Evolutionary conservation across 2,329 filamentous ascomycete genomes (phyloP), one percentile per base, ranked within the genome.

Genomic region (Periconia sp.): DNA sequence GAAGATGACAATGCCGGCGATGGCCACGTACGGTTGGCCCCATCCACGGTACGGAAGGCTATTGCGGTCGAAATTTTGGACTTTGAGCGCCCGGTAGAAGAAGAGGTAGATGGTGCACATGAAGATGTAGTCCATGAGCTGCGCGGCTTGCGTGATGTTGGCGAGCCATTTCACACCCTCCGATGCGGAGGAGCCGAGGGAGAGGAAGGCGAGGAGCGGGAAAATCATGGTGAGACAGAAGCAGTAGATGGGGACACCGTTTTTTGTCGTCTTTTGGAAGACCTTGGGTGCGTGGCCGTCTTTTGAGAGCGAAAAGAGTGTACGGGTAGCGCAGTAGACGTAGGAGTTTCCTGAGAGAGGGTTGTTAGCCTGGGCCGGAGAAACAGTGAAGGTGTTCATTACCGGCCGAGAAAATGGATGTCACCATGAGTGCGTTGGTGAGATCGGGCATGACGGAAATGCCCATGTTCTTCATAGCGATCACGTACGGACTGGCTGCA

Each of bases 211-310:
- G 8, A 93, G 76, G 1, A 90, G 75, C 1, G 86, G 81, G 59
- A 92, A 84, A 3, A 82, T 68, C 17, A 90, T 77, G 0, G 89
- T 87, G 31, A 85, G 71, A 1, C 70, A 61, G 20, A 92, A 87
- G 62, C 85, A 89, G 70, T 87, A 89, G 53, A 90, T 79, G 0
- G 90, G 90, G 0, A 92, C 82, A 61, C 85, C 85, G 10, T 77
- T 76, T 55, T 76, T 78, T 13, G 79, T 87, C 59, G 79, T 82
- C 64, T 81, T 78, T 48, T 76, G 76, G n/a, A 87, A 75, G 62
- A 86, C 66, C 15, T 68, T 68, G 0, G 79, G 79, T 0, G 80
- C 80, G 33, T 76, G 70, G 27, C 78, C 77, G 52, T 81, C 77
- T 2, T 81, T 68, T 2, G 79, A 74, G 27, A 82, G 66, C 18